Evolutionary conservation across 805 yeast genomes (phyloP).

Genomic region (Tetrapisispora nanseiensis): DNA sequence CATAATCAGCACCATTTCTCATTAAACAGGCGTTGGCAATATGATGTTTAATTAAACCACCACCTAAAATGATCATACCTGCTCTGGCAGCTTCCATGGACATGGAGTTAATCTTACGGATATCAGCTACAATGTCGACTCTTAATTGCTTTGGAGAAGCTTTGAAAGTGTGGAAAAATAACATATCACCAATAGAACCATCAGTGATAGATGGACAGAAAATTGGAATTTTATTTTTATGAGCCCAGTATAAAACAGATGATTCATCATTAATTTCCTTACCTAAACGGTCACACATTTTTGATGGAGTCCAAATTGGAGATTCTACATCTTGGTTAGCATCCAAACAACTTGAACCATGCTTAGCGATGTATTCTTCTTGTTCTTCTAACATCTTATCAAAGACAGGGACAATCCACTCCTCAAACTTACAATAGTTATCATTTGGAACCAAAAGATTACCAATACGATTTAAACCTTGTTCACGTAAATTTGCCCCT

Average conservation of each 20-base stretch:
- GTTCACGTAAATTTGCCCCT: constrained; percentile 76
- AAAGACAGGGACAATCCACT: constrained; percentile 94
- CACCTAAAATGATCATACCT: constrained; percentile 94
- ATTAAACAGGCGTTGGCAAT: constrained; percentile 95
- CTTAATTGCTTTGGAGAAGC: constrained; percentile 83
- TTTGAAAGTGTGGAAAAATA: constrained; percentile 95
- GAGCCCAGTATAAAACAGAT: constrained; percentile 95
- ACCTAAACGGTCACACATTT: constrained; percentile 84
- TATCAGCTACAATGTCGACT: constrained; percentile 89
- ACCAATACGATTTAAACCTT: constrained; percentile 97
- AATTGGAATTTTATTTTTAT: constrained; percentile 89
- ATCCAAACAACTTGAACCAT: constrained; percentile 48
- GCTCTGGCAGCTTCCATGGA: constrained; percentile 92
- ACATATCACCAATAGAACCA: constrained; percentile 98
- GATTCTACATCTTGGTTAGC: constrained; percentile 38
- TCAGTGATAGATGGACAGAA: constrained; percentile 97
- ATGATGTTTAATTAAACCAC: constrained; percentile 94
- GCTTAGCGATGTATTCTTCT: constrained; percentile 47
- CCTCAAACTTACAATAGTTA: constrained; percentile 94
- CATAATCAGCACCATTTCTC: constrained; percentile 99
- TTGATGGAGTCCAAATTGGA: constrained; percentile 86
- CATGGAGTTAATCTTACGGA: constrained; percentile 81
- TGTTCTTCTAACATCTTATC: constrained; percentile 86
- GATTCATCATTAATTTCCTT: constrained; percentile 90
- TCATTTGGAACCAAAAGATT: constrained; percentile 95